These are phyloP conservation scores for Protea cynaroides DNA, from an alignment of 164 flowering plant genomes.

Conservation along the genomic window DNA sequence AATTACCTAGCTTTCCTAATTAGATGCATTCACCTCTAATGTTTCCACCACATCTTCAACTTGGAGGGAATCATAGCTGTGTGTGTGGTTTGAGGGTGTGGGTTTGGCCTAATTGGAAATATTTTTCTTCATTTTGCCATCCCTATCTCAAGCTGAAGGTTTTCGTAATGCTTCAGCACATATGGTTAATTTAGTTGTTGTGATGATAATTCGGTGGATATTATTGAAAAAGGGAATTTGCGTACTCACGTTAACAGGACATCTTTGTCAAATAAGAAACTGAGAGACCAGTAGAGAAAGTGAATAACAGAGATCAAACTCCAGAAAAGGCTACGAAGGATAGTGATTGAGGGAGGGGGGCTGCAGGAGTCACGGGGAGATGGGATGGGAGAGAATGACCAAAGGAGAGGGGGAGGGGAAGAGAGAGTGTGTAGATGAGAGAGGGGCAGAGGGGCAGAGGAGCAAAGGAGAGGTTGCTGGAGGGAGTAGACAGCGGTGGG, in stretches of 20 bases:
- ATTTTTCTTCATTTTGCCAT: no score
- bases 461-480: no score
- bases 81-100: conserved; percentile 5
- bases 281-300: background rate
- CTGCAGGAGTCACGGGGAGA: no score
- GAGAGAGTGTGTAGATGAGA: no score
- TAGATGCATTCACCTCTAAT: conserved; percentile 51
- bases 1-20: conserved; percentile 22
- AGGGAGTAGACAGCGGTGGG: no score
- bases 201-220: conserved; percentile 1
- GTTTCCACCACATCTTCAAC: conserved; percentile 20
- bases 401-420: no score
- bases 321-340: background rate
- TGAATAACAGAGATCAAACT: background rate
- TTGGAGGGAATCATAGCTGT: conserved; percentile 1
- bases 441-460: no score
- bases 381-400: no score
- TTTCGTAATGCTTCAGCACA: background rate
- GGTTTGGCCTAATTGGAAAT: conserved; percentile 47
- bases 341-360: background rate
- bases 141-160: conserved; percentile 8
- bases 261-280: background rate
- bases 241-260: background rate
- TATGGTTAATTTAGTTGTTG: background rate
- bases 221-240: conserved; percentile 5